Evolutionary conservation across 371 early-diverging fungal species (phyloP), one percentile per base, ranked within the genome.

Genomic region (Phascolomyces articulosus): DNA sequence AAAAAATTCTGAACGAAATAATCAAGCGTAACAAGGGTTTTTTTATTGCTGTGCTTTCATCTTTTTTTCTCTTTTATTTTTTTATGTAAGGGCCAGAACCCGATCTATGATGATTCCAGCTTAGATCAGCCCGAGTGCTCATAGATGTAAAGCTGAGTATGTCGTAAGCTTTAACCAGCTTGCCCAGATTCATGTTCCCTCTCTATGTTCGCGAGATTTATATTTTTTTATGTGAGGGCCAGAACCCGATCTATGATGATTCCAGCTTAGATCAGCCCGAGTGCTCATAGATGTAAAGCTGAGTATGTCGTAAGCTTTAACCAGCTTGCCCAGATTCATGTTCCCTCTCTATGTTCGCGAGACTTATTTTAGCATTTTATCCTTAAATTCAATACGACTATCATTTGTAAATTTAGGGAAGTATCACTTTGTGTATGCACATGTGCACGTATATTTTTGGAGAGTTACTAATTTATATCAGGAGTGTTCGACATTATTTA

Each of bases 121-220:
- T 41, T 41, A 41, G 41, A 41, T 41, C 41, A 41, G 41, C 41
- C 41, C 41, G n/a, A 41, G 41, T 41, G 41, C n/a, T 41, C 41
- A 41, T 41, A 41, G n/a, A 41, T 41, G 41, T n/a, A 41, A 41
- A 41, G 41, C 41, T 41, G n/a, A 15, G 16, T 41, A 41, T 41
- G 41, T 15, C 41, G 41, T 41, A 41, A 41, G 41, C 41, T 41
- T 41, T 41, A 41, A 41, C 16, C 41, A 41, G 41, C 41, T 41
- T 41, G 41, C 41, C 41, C n/a, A 41, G 41, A 41, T 41, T 41
- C 41, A 41, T 41, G 41, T 15, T 41, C 41, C 41, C 41, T 41
- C 41, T 41, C 41, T 41, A 41, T 41, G 41, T 41, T 41, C 41
- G 41, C 41, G 41, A 41, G 41, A 41, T 15, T 16, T 15, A 41